Conservation (phyloP, 352 stramenopile species). For the Globisporangium middletonii region DNA sequence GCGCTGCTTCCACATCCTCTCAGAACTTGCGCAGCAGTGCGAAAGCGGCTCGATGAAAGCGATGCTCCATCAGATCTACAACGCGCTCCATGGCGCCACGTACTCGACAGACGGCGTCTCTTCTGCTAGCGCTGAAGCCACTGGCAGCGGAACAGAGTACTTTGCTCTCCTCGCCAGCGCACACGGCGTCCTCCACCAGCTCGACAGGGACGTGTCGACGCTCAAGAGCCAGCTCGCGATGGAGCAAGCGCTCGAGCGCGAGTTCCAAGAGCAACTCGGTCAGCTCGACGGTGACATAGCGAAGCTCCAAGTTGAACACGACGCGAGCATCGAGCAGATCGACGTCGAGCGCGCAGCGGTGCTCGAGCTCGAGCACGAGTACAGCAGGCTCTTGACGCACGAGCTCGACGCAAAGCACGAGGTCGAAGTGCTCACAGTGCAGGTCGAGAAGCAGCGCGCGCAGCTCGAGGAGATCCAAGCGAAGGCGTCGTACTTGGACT, state of each 20-base stretch:
- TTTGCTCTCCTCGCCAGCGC: slow-evolving; percentile 19
- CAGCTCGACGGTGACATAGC: slow-evolving; percentile 34
- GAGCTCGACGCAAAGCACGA: slow-evolving; percentile 38
- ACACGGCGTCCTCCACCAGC: slow-evolving; percentile 11
- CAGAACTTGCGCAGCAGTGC: slow-evolving; percentile 17
- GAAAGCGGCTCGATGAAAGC: slow-evolving; percentile 20
- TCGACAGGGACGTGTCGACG: slow-evolving; percentile 10
- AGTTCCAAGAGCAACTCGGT: slow-evolving; percentile 26
- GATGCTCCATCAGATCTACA: slow-evolving; percentile 19
- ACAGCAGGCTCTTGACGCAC: slow-evolving; percentile 32
- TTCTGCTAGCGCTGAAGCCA: background rate
- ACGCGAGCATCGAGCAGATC: slow-evolving; percentile 25
- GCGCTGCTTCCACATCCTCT: slow-evolving; percentile 28
- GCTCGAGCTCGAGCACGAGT: slow-evolving; percentile 41
- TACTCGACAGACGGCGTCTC: slow-evolving; percentile 8
- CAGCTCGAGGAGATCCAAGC: slow-evolving; percentile 38
- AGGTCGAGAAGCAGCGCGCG: slow-evolving; percentile 34
- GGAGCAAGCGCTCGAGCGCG: slow-evolving; percentile 35
- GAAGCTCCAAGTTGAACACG: slow-evolving; percentile 21
- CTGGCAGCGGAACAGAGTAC: slow-evolving; percentile 6
- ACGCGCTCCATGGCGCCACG: slow-evolving; percentile 14
- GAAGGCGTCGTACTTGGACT: slow-evolving; percentile 51
- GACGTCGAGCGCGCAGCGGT: slow-evolving; percentile 33
- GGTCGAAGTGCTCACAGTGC: slow-evolving; percentile 29
- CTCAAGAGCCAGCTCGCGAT: slow-evolving; percentile 33